A percentile compares a stretch with the other conserved stretches of the same genome.
These are phyloP conservation scores for Begonia loranthoides DNA, from an alignment of 306 rosid genomes.

Conservation along the genomic window DNA sequence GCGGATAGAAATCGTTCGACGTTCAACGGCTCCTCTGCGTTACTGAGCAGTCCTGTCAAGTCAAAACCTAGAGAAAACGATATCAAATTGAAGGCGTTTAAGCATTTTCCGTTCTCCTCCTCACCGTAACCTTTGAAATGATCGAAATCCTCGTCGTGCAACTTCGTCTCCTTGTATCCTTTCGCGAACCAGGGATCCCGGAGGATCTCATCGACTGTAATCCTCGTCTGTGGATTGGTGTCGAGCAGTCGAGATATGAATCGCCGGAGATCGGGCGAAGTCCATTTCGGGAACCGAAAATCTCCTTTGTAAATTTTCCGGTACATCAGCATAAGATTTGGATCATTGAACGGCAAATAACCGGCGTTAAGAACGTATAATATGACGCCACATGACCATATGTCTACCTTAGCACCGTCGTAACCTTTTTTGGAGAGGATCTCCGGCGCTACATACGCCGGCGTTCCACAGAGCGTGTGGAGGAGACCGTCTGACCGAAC, in stretches of 20 bases:
- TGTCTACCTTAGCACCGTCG: slow-evolving; percentile 60
- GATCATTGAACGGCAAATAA: slow-evolving; percentile 62
- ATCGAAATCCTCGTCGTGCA: slow-evolving; percentile 7
- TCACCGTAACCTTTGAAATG: slow-evolving; percentile 2
- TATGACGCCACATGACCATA: slow-evolving; percentile 81
- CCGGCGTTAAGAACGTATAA: slow-evolving; percentile 41
- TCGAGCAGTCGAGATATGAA: slow-evolving; percentile 47
- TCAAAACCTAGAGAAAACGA: slow-evolving; percentile 59
- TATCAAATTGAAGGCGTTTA: slow-evolving; percentile 73
- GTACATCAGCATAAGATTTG: slow-evolving; percentile 34
- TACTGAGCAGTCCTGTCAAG: slow-evolving; percentile 32
- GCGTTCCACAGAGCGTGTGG: slow-evolving; percentile 78
- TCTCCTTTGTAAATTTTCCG: slow-evolving; percentile 67
- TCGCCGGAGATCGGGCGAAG: slow-evolving; percentile 19
- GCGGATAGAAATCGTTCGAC: slow-evolving; percentile 41
- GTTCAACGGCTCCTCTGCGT: slow-evolving; percentile 7
- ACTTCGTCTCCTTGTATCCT: slow-evolving; percentile 21
- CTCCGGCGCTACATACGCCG: slow-evolving; percentile 87
- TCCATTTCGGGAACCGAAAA: slow-evolving; percentile 51
- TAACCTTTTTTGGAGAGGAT: slow-evolving; percentile 58
- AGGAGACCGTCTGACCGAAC: slow-evolving; percentile 51
- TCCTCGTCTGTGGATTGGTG: slow-evolving; percentile 44
- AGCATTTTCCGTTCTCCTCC: slow-evolving; percentile 5
- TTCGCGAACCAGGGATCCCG: slow-evolving; percentile 52
- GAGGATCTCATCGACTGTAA: slow-evolving; percentile 40